Evolutionary conservation across 148 eudicot species (phyloP).

Genomic region (Silene conica): DNA sequence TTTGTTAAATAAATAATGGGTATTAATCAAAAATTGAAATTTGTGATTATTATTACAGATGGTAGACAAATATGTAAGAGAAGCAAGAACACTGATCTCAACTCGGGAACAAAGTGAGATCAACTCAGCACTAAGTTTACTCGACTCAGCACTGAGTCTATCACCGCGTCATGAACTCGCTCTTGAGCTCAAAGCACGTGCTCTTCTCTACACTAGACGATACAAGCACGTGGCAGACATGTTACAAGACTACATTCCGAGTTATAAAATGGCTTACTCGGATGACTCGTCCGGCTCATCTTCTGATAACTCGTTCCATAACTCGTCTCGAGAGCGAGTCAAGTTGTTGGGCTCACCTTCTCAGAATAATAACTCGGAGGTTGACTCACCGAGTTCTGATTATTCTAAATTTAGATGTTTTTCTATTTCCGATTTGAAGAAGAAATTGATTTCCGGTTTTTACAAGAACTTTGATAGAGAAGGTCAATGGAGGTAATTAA

Average conservation of each 20-base stretch:
- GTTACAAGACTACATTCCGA: conserved; percentile 89
- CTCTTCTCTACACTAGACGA: conserved; percentile 56
- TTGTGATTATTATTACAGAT: conserved; percentile 40
- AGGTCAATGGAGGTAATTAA: conserved; percentile 91
- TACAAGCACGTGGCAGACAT: conserved; percentile 81
- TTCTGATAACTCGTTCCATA: conserved; percentile 55
- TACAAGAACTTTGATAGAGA: conserved; percentile 64
- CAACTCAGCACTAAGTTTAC: conserved; percentile 51
- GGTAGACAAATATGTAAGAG: conserved; percentile 68
- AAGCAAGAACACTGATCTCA: conserved; percentile 57
- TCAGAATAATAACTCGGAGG: conserved; percentile 17
- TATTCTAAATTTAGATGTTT: conserved; percentile 62
- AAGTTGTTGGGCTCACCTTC: conserved; percentile 47
- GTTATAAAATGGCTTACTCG: conserved; percentile 47
- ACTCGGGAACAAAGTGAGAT: conserved; percentile 58
- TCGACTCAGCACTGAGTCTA: conserved; percentile 61
- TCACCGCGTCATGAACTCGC: conserved; percentile 65
- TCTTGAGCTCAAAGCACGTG: conserved; percentile 70
- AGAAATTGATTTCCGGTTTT: conserved; percentile 67
- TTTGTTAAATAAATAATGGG: background rate
- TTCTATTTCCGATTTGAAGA: conserved; percentile 86
- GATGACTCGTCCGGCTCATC: conserved; percentile 54
- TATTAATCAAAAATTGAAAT: conserved; percentile 11
- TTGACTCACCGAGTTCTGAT: conserved; percentile 34
- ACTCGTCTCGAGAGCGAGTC: conserved; percentile 55